Evolutionary conservation across 1,139 yeast species (phyloP), one percentile per base, ranked within the genome.

Genomic region (Protomyces pachydermus): DNA sequence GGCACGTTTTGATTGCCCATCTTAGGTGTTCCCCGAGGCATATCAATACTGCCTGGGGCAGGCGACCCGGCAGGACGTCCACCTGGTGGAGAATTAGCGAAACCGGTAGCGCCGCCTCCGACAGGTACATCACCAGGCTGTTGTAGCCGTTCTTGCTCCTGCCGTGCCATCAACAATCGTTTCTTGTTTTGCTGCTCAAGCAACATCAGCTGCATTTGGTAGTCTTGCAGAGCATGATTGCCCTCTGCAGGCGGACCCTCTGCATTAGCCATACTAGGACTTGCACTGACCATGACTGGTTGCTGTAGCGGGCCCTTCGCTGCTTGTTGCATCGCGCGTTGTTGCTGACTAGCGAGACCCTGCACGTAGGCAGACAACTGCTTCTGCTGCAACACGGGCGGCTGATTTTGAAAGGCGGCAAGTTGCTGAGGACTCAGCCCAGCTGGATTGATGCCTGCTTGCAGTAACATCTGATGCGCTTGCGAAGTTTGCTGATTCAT

Each of bases 131-230:
- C 34, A 28, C 46, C 46, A 63, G 64, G 66, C 18, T 60, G 63
- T 12, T 57, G 66, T 42, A 60, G 56, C 8, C 65, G 61, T n/a
- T 72, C 74, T 58, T 70, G 73, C 37, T 74, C 76, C 54, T 73
- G 75, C 14, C 76, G 79, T 39, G 86, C 79, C 53, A 73, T 76
- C 70, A 73, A 68, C 56, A 76, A 68, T 67, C 80, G 74, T 72
- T 83, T 84, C 73, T 85, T 85, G 73, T 86, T 86, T 71, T 86
- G 91, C 69, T 84, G 83, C 69, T 87, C 93, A 66, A 87, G 75
- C 54, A 85, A 74, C 84, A 87, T 82, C 68, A 87, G 76, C 74
- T 87, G 93, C 81, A 83, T 82, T 73, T 87, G 93, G 73, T 87
- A 87, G 72, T 87, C 91, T 68, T 85, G 87, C 57, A 87, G 76